Evolutionary conservation across 1,284 basidiomycete genomes (phyloP).

Genomic region (Porogramme epimiltina): DNA sequence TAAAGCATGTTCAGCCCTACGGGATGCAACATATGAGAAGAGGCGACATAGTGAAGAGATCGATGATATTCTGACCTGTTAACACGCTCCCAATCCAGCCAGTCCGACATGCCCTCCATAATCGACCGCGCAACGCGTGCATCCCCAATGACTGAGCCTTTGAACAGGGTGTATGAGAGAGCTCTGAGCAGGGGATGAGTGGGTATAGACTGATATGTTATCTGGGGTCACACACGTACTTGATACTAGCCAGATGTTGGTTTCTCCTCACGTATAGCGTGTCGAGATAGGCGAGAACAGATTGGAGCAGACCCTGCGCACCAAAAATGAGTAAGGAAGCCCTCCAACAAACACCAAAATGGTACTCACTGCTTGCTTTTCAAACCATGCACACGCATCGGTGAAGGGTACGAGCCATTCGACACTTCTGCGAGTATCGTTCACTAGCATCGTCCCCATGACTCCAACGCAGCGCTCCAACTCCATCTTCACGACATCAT

Average conservation of each 20-base stretch:
- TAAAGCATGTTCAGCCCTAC: slow-evolving; percentile 31
- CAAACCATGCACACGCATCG: slow-evolving; percentile 60
- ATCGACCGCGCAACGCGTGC: slow-evolving; percentile 47
- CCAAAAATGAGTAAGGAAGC: too few relatives aligned
- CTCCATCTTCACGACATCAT: slow-evolving; percentile 51
- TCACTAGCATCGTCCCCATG: slow-evolving; percentile 40
- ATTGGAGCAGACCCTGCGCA: slow-evolving; percentile 51
- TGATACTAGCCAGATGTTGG: slow-evolving; percentile 39
- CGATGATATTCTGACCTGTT: slow-evolving; percentile 36
- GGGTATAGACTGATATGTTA: neutral
- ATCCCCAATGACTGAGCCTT: slow-evolving; percentile 51
- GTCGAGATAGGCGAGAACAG: slow-evolving; percentile 65
- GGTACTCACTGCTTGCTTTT: slow-evolving; percentile 58
- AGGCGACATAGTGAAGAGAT: neutral
- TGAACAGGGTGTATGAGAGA: slow-evolving; percentile 57
- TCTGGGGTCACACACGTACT: slow-evolving; percentile 1
- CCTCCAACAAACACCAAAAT: too few relatives aligned
- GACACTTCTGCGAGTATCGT: slow-evolving; percentile 30
- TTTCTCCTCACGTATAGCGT: slow-evolving; percentile 52
- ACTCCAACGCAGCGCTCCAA: slow-evolving; percentile 50
- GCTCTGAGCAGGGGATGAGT: neutral
- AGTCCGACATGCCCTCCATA: slow-evolving; percentile 49
- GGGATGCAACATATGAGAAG: neutral
- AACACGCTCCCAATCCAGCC: slow-evolving; percentile 59
- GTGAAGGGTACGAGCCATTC: slow-evolving; percentile 59